phyloP scores from a whole-genome alignment of 768 basidiomycete genomes.

The Lepiota brunneoincarnata region DNA sequence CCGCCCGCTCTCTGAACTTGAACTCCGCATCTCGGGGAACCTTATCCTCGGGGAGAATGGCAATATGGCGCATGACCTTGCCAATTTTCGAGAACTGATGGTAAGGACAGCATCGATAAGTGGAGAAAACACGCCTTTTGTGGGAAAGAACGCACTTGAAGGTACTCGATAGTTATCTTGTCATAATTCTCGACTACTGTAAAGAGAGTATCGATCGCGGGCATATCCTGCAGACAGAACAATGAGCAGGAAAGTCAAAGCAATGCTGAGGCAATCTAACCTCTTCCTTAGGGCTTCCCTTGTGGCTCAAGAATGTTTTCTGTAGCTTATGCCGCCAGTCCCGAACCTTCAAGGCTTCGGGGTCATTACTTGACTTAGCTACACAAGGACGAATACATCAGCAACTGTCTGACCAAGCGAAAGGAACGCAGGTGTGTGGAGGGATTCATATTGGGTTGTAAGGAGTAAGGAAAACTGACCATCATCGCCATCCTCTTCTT shows the following conservation, averaged over 20 bases:
- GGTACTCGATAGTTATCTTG: constrained; percentile 73
- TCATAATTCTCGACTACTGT: constrained; percentile 74
- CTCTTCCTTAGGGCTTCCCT: constrained; percentile 60
- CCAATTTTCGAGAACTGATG: constrained; percentile 75
- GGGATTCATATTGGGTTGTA: neutral
- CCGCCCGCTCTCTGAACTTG: constrained; percentile 70
- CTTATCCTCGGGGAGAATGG: constrained; percentile 47
- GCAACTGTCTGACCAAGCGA: neutral
- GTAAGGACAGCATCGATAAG: neutral
- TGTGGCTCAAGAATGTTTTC: constrained; percentile 75
- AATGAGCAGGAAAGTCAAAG: neutral
- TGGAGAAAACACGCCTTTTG: neutral
- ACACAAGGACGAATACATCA: neutral
- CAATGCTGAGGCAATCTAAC: constrained; percentile 33
- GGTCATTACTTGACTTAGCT: constrained; percentile 63
- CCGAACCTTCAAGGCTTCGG: constrained; percentile 66
- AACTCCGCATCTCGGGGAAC: constrained; percentile 64
- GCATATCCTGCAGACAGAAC: constrained; percentile 62
- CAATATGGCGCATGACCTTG: constrained; percentile 88
- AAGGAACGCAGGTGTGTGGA: neutral
- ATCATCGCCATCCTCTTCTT: constrained; percentile 62
- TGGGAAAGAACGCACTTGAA: constrained; percentile 34
- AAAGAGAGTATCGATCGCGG: constrained; percentile 67
- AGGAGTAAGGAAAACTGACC: constrained; percentile 35
- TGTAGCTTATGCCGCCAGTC: constrained; percentile 94